phyloP scores from a whole-genome alignment of 140 eudicot species.

The Stevia rebaudiana region DNA sequence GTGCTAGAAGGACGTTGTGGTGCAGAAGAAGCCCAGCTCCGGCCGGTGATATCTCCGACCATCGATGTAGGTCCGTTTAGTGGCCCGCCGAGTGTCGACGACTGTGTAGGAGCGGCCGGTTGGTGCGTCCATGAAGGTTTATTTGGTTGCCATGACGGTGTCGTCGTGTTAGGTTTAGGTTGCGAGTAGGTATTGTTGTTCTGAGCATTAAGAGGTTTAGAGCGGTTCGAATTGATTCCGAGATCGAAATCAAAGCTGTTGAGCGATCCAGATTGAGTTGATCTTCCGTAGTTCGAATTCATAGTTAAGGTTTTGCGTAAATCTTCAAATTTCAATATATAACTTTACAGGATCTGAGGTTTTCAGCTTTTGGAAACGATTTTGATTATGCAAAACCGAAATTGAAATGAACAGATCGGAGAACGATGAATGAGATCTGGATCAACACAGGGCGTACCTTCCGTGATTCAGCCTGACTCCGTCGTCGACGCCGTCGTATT shows the following conservation, averaged over 20 bases:
- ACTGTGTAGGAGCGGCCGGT: constrained; percentile 49
- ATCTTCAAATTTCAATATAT: neutral
- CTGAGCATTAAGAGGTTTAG: constrained; percentile 58
- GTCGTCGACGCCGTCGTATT: constrained; percentile 9
- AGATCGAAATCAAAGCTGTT: constrained; percentile 78
- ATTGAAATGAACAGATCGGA: constrained; percentile 14
- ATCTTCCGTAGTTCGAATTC: constrained; percentile 80
- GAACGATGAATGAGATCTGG: constrained; percentile 28
- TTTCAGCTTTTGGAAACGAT: constrained; percentile 4
- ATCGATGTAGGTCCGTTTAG: constrained; percentile 68
- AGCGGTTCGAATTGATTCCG: constrained; percentile 57
- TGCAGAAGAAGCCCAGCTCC: constrained; percentile 61
- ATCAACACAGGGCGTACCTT: constrained; percentile 27
- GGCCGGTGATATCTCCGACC: constrained; percentile 93
- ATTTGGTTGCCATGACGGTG: constrained; percentile 57
- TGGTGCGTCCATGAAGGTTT: constrained; percentile 93
- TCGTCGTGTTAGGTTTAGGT: constrained; percentile 39
- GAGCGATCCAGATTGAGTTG: constrained; percentile 45
- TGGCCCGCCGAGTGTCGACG: constrained; percentile 38
- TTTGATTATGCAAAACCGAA: neutral
- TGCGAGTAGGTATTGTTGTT: constrained; percentile 42
- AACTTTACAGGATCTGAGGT: constrained; percentile 4
- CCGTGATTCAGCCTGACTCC: neutral
- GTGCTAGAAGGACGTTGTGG: constrained; percentile 28
- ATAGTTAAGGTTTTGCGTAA: constrained; percentile 24